These are phyloP conservation scores for Syzygium syzygioides DNA, from an alignment of 441 rosid genomes.

Conservation along the genomic window DNA sequence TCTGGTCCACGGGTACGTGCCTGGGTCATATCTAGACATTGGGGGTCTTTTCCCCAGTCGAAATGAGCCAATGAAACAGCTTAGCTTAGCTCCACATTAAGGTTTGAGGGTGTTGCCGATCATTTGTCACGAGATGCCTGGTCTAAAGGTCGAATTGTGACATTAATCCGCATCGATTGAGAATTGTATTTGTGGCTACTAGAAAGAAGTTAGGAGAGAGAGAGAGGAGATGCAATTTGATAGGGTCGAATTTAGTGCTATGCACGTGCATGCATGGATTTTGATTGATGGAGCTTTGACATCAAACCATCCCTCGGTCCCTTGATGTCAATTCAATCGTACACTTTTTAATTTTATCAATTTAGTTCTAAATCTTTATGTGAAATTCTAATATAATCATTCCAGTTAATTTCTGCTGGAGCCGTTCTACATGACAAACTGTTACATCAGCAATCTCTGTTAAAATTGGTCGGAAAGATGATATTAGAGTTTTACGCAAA, in stretches of 20 bases:
- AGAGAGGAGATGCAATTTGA: not conserved
- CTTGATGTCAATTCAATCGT: not conserved
- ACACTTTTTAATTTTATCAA: no score
- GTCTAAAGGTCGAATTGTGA: not conserved
- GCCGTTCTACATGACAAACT: no score
- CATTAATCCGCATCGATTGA: not conserved
- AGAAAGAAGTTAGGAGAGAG: not conserved
- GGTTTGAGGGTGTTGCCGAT: not conserved
- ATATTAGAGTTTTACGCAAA: no score
- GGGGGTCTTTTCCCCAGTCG: not conserved
- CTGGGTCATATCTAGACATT: not conserved
- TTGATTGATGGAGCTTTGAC: not conserved
- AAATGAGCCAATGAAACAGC: not conserved
- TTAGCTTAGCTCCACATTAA: not conserved
- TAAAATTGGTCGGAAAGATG: no score
- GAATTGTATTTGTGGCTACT: not conserved
- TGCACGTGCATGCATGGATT: constrained; percentile 36
- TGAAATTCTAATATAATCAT: no score
- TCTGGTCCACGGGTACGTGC: not conserved
- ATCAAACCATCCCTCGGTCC: not conserved
- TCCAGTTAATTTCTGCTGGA: no score
- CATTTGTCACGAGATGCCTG: not conserved
- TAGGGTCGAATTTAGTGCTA: constrained; percentile 15
- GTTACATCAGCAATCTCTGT: no score
- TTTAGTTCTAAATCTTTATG: no score